Evolutionary conservation across 176 grass and related monocot species (phyloP).

Genomic region (Bolboschoenus planiculmis): DNA sequence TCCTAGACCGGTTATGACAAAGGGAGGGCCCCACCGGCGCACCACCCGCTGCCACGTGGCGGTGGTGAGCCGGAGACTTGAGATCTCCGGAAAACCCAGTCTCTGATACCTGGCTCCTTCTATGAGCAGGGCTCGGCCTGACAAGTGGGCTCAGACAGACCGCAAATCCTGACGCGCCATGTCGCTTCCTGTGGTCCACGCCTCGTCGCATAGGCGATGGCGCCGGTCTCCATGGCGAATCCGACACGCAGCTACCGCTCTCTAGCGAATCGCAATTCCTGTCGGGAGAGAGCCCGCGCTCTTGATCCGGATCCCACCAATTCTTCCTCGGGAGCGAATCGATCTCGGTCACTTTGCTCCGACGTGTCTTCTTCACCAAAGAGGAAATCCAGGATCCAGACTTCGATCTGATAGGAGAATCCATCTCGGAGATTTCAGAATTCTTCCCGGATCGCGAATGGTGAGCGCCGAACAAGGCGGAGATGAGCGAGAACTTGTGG

Average conservation of each 20-base stretch:
- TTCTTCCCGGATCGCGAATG: constrained; percentile 27
- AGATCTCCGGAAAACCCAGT: constrained; percentile 46
- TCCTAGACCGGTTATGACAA: constrained; percentile 53
- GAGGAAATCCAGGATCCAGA: constrained; percentile 59
- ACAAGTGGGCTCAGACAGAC: constrained; percentile 88
- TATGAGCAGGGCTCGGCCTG: constrained; percentile 52
- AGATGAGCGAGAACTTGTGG: constrained; percentile 52
- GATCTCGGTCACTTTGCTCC: constrained; percentile 26
- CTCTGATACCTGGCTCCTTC: constrained; percentile 33
- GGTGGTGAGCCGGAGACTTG: constrained; percentile 54
- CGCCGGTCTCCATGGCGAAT: constrained; percentile 46
- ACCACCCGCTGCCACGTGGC: constrained; percentile 14
- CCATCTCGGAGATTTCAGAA: neutral
- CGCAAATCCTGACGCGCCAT: constrained; percentile 40
- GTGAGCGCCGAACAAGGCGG: constrained; percentile 50
- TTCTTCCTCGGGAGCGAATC: constrained; percentile 5
- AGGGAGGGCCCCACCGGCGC: constrained; percentile 28
- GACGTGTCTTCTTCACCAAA: constrained; percentile 42
- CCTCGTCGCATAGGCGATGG: constrained; percentile 54
- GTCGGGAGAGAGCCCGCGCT: constrained; percentile 55
- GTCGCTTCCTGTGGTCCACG: constrained; percentile 22
- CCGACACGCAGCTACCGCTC: constrained; percentile 34
- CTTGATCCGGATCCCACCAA: constrained; percentile 37
- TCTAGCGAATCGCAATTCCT: constrained; percentile 24
- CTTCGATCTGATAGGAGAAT: constrained; percentile 10